Conservation (phyloP, 2,329 filamentous ascomycete species). For the Coniella vitis region DNA sequence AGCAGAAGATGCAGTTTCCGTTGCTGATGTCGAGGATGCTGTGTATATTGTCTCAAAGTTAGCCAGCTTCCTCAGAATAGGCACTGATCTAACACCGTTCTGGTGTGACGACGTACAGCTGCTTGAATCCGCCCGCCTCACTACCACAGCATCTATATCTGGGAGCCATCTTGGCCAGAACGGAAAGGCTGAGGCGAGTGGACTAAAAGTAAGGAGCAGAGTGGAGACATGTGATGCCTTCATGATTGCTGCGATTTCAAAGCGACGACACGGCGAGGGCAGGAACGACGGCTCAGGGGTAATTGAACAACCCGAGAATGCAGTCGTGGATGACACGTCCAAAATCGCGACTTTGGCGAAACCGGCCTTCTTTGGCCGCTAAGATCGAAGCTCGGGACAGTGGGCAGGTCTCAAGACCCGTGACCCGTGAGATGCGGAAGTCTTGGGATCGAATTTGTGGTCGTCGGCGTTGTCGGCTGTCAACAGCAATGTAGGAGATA, state of each 20-base stretch:
- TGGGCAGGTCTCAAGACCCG: no score
- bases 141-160: conserved; percentile 44
- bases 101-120: conserved; percentile 10
- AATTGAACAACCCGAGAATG: background rate
- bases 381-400: no score
- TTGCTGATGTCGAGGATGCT: conserved; percentile 18
- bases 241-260: conserved; percentile 31
- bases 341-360: no score
- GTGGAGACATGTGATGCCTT: conserved; percentile 43
- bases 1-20: conserved; percentile 17
- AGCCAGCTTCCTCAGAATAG: background rate
- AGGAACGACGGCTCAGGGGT: conserved; percentile 3
- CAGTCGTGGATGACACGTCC: background rate
- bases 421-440: no score
- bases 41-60: conserved; percentile 13
- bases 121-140: conserved; percentile 34
- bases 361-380: no score
- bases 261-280: conserved; percentile 1
- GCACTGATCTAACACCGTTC: conserved; percentile 5
- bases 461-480: no score
- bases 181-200: conserved; percentile 38
- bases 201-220: conserved; percentile 44
- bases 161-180: conserved; percentile 50
- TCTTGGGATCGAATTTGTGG: background rate
- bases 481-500: no score